Base-by-base conservation (phyloP, 2,329 filamentous ascomycete genomes). In the Colletotrichum falcatum region DNA sequence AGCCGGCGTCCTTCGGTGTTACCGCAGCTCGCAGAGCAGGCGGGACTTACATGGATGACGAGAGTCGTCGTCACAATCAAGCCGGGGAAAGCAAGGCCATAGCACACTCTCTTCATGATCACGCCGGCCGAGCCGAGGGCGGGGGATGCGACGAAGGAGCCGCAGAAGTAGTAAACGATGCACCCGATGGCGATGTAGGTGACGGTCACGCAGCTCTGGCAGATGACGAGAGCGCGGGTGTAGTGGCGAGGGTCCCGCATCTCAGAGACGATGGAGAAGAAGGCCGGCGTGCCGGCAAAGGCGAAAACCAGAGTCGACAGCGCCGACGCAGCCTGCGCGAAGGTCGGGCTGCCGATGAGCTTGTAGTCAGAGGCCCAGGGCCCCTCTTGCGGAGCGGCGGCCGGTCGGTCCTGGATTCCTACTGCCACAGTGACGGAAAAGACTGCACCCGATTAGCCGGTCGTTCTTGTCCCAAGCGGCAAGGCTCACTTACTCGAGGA, bases 291-390 rank as follows among this genome's bases (percentile, higher is more conserved):
- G 26, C 80, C 81, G 9, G 79, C 77, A 56, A 77, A 83, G 6
- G 82, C 78, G 54, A 83, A 83, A 37, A 83, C 75, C 14, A 81
- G 66, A 1, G 77, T 71, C 0, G 79, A 78, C 23, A 80, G 60
- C 14, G 80, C 78, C 2, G 79, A 72, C 18, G 80, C 86, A 3
- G 86, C 81, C 66, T 84, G 82, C 12, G 87, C 83, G 20, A 86
- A 80, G 33, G 87, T 87, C 49, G 87, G 87, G 81, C 88, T 89
- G 82, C 87, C 89, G 77, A 89, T 83, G 77, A 89, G 85, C 68
- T 84, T 70, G 66, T 74, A 79, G 72, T 79, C 76, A 12, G 77
- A 76, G 1, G 65, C 30, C 77, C 77, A 79, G 9, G 59, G 51
- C 1, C 66, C 74, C 0, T 65, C 62, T 2, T 61, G 61, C 12